A percentile compares a stretch with the other conserved stretches of the same genome.
Conservation (phyloP, 768 basidiomycete species). For the Lactarius hatsudake region DNA sequence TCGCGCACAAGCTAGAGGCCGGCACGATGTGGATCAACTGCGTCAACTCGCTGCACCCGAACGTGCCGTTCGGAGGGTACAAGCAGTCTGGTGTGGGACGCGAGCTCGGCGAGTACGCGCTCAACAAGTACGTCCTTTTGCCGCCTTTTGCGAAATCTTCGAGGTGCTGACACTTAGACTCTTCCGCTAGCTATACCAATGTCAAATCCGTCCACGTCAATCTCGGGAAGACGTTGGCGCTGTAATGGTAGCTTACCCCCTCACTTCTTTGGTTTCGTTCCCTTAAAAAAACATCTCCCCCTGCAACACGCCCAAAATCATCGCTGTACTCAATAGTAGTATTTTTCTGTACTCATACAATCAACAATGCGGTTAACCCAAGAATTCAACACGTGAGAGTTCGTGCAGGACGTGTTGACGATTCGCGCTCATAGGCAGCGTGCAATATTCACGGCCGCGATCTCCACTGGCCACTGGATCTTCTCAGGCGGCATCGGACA, state of each 20-base stretch:
- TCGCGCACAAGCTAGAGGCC: conserved; percentile 72
- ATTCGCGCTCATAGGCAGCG: no score
- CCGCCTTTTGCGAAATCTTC: no score
- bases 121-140: conserved; percentile 31
- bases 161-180: background rate
- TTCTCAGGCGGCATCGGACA: no score
- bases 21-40: conserved; percentile 75
- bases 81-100: conserved; percentile 71
- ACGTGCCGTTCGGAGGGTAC: conserved; percentile 63
- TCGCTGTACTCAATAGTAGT: background rate
- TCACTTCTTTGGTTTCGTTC: background rate
- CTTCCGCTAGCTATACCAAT: conserved; percentile 20
- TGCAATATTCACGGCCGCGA: no score
- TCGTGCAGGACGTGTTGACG: no score
- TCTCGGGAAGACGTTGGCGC: conserved; percentile 11
- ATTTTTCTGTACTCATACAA: background rate
- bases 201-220: conserved; percentile 26
- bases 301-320: background rate
- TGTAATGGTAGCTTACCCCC: background rate
- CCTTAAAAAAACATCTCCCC: background rate
- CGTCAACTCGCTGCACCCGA: conserved; percentile 38
- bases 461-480: no score
- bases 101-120: conserved; percentile 58
- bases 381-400: background rate
- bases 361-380: background rate